Percentiles rank a stretch among this genome's conserved stretches.
These are phyloP conservation scores for Coniosporium uncinatum DNA, from an alignment of 2,329 filamentous ascomycete species.

Conservation along the genomic window DNA sequence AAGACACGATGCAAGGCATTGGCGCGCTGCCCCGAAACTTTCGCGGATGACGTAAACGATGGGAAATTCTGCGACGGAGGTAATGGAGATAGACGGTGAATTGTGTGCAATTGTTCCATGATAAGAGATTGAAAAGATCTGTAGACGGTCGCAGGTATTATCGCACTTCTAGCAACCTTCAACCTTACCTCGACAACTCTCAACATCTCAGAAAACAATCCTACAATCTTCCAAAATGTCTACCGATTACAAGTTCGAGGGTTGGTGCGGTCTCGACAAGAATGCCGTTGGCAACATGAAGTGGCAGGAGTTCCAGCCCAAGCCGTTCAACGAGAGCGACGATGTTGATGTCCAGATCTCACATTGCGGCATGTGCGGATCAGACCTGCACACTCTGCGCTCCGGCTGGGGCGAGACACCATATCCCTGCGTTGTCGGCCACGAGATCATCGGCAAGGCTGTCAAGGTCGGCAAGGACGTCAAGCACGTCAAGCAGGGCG, in stretches of 20 bases:
- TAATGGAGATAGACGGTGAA: too few relatives aligned
- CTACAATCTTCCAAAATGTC: too few relatives aligned
- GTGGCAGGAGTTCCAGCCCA: conserved; percentile 11
- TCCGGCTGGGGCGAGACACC: conserved; percentile 19
- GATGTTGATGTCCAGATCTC: conserved; percentile 21
- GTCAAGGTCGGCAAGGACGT: conserved; percentile 36
- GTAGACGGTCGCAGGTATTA: too few relatives aligned
- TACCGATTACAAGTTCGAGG: conserved; percentile 16
- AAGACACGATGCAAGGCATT: too few relatives aligned
- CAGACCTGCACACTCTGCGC: conserved; percentile 28
- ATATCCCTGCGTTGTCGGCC: conserved; percentile 32
- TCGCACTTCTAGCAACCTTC: too few relatives aligned
- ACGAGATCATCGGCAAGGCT: conserved; percentile 33
- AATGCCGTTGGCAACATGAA: conserved; percentile 24
- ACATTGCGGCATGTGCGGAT: conserved; percentile 24
- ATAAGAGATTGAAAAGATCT: too few relatives aligned
- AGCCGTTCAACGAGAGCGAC: conserved; percentile 19
- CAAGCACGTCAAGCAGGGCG: conserved; percentile 28
- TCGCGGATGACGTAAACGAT: too few relatives aligned
- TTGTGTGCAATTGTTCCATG: too few relatives aligned
- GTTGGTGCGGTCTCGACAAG: conserved; percentile 25
- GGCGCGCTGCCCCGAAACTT: too few relatives aligned
- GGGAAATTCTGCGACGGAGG: too few relatives aligned
- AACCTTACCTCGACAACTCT: too few relatives aligned
- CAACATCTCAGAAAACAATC: too few relatives aligned